Percentiles rank a stretch among this genome's conserved stretches.
Conservation (phyloP, 305 asterid species). For the Fraxinus velutina region DNA sequence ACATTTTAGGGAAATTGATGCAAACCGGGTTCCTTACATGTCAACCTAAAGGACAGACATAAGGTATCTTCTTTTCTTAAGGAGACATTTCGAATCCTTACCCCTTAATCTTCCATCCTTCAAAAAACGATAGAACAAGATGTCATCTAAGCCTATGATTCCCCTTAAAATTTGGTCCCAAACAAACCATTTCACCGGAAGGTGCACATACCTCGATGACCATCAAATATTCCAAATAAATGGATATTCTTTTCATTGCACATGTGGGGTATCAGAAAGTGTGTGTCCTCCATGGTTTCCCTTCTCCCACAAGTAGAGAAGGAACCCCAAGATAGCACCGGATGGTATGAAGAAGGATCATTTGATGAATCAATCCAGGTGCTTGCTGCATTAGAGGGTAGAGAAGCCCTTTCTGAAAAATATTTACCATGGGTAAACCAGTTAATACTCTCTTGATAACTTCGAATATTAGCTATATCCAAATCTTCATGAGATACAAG, state of each 20-base stretch:
- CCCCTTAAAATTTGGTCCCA: neutral
- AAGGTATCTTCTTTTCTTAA: neutral
- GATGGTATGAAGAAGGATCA: conserved; percentile 46
- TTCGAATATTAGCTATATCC: conserved; percentile 30
- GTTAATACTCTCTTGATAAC: conserved; percentile 58
- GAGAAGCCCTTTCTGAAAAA: conserved; percentile 33
- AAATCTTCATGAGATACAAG: conserved; percentile 21
- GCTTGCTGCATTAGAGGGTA: conserved; percentile 31
- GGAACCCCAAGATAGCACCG: conserved; percentile 83
- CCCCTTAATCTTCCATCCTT: neutral
- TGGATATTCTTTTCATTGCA: conserved; percentile 54
- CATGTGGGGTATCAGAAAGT: conserved; percentile 63
- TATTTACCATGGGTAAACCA: conserved; percentile 70
- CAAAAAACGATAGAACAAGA: neutral
- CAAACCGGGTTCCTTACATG: neutral
- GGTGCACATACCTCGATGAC: conserved; percentile 80
- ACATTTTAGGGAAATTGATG: neutral
- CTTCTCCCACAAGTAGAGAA: conserved; percentile 90
- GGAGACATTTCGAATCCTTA: neutral
- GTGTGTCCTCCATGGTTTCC: conserved; percentile 93
- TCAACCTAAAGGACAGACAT: conserved; percentile 4
- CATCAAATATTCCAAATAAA: conserved; percentile 84
- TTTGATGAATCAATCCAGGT: conserved; percentile 44
- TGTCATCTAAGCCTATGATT: neutral
- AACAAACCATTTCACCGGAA: neutral